Conservation (phyloP, 495 filamentous ascomycete species). For the Penicillium egyptiacum region DNA sequence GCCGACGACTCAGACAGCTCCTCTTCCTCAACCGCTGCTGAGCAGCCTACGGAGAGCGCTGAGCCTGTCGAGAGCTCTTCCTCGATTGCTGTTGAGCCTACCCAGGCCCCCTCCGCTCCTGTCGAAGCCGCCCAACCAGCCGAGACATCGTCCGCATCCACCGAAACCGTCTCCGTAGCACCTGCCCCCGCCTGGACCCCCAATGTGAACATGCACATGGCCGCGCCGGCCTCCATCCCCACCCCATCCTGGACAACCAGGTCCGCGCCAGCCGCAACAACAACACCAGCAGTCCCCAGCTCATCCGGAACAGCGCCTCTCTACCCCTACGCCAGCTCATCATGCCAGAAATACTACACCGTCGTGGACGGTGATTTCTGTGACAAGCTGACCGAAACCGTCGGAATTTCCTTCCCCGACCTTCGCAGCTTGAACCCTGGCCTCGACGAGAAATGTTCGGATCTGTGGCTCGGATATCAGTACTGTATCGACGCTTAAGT, state of each 20-base stretch:
- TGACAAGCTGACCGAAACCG: constrained; percentile 31
- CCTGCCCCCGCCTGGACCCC: neutral
- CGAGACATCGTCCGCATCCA: neutral
- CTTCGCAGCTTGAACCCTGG: constrained; percentile 43
- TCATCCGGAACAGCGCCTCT: constrained; percentile 6
- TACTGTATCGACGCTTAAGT: constrained; percentile 37
- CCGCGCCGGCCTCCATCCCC: neutral
- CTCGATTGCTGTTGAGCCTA: neutral
- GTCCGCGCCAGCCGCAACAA: constrained; percentile 21
- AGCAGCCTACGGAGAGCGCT: constrained; percentile 8
- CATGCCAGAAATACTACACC: constrained; percentile 45
- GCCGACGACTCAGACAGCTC: constrained; percentile 16
- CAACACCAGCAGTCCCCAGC: constrained; percentile 8
- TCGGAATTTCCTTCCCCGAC: constrained; percentile 28
- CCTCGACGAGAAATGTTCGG: constrained; percentile 35
- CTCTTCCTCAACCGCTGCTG: constrained; percentile 7
- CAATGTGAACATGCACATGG: neutral
- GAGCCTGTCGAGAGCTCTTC: constrained; percentile 9
- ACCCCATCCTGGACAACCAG: constrained; percentile 15
- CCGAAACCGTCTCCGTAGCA: neutral
- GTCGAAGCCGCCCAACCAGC: constrained; percentile 1
- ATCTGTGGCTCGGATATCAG: constrained; percentile 44
- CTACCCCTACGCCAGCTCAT: constrained; percentile 36
- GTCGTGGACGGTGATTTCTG: constrained; percentile 46
- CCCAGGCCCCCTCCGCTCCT: too few species aligned